Conservation (phyloP, 116 monocot genomes). For the Dioscorea cayenensis region DNA sequence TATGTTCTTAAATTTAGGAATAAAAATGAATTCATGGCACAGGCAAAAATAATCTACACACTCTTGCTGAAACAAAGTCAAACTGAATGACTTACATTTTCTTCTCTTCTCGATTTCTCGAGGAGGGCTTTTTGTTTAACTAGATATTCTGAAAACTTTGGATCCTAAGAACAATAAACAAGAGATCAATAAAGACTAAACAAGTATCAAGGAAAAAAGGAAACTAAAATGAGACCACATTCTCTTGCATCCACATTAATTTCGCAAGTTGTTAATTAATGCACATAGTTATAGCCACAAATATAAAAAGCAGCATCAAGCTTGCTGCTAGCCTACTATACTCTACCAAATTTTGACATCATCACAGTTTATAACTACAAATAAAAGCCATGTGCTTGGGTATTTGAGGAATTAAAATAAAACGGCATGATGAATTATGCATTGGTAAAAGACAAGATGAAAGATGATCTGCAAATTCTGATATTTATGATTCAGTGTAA, state of each 20-base stretch:
- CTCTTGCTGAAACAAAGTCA: not conserved
- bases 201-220: not conserved
- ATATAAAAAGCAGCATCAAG: not conserved
- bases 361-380: not conserved
- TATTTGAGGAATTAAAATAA: not conserved
- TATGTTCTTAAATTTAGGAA: not conserved
- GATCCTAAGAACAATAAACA: conserved; percentile 47
- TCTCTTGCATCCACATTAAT: too few relatives aligned
- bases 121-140: conserved; percentile 35
- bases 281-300: not conserved
- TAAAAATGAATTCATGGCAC: not conserved
- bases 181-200: not conserved
- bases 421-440: not conserved
- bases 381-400: not conserved
- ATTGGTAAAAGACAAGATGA: not conserved
- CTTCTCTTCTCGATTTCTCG: conserved; percentile 19
- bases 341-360: not conserved
- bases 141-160: conserved; percentile 62
- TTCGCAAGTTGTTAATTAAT: not conserved
- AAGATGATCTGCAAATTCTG: not conserved
- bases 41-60: not conserved
- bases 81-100: conserved; percentile 35
- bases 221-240: not conserved
- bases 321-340: too few relatives aligned
- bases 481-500: too few relatives aligned